Conservation (phyloP, 106 monocot genomes). For the Allium sativum region DNA sequence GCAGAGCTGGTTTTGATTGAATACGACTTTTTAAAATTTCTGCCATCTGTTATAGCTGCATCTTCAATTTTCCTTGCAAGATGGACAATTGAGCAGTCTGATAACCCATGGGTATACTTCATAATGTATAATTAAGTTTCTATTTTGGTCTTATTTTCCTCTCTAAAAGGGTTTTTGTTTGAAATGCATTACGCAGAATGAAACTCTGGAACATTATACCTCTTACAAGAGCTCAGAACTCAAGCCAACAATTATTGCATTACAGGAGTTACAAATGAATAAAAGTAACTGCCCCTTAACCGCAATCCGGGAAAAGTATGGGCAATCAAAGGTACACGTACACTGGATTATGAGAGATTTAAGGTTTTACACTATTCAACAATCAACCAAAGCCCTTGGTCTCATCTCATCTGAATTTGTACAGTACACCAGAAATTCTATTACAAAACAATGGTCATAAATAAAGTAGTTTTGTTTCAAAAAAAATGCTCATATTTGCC, state of each 20-base stretch:
- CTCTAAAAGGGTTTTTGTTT: too few species aligned
- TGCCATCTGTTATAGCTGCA: slow-evolving; percentile 71
- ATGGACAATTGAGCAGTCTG: slow-evolving; percentile 88
- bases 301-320: slow-evolving; percentile 77
- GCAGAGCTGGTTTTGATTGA: slow-evolving; percentile 72
- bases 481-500: too few species aligned
- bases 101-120: slow-evolving; percentile 55
- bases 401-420: too few species aligned
- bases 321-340: slow-evolving; percentile 47
- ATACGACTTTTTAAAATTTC: slow-evolving; percentile 67
- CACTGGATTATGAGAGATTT: neutral
- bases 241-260: slow-evolving; percentile 25
- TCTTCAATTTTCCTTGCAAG: slow-evolving; percentile 78
- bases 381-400: too few species aligned
- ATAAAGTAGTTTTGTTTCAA: neutral
- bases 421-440: neutral
- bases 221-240: slow-evolving; percentile 61
- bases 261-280: slow-evolving; percentile 65
- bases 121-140: too few species aligned
- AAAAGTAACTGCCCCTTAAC: slow-evolving; percentile 37
- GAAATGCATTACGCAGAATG: slow-evolving; percentile 28
- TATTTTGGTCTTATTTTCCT: too few species aligned
- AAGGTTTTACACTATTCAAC: too few species aligned
- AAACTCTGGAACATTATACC: slow-evolving; percentile 68
- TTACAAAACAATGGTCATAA: neutral